A percentile compares a stretch with the other conserved stretches of the same genome.
phyloP scores from a whole-genome alignment of 2,329 filamentous ascomycete species.

The Coleophoma eucalyptorum region DNA sequence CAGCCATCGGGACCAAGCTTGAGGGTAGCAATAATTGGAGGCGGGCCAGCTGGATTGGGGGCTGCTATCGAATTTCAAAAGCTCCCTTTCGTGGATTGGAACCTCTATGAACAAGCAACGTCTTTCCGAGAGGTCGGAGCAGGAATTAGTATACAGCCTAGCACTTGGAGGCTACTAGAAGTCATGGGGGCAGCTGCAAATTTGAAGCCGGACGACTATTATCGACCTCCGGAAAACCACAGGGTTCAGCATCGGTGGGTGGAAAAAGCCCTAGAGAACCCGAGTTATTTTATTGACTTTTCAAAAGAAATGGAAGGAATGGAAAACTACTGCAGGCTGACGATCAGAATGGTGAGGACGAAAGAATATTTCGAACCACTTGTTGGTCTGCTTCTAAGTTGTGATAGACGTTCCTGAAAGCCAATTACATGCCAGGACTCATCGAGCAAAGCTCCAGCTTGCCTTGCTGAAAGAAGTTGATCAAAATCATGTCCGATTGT shows the following conservation, averaged over 20 bases:
- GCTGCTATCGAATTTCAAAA: conserved; percentile 3
- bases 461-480: background rate
- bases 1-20: background rate
- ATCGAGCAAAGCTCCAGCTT: background rate
- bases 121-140: background rate
- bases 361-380: too few species aligned
- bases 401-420: background rate
- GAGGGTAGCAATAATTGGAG: conserved; percentile 10
- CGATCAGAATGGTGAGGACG: background rate
- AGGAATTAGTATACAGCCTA: background rate
- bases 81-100: conserved; percentile 1
- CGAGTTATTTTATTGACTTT: background rate
- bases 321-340: background rate
- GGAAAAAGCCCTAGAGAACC: too few species aligned
- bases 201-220: background rate
- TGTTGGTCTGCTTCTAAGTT: background rate
- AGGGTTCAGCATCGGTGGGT: conserved; percentile 1
- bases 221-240: background rate
- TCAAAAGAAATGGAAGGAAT: background rate
- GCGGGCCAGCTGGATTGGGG: conserved; percentile 7
- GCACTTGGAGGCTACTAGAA: background rate
- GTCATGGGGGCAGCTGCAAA: background rate
- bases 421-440: conserved; percentile 1
- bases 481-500: background rate
- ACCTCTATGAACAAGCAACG: background rate